Base-by-base conservation (phyloP, 306 rosid genomes). In the Castanea crenata region DNA sequence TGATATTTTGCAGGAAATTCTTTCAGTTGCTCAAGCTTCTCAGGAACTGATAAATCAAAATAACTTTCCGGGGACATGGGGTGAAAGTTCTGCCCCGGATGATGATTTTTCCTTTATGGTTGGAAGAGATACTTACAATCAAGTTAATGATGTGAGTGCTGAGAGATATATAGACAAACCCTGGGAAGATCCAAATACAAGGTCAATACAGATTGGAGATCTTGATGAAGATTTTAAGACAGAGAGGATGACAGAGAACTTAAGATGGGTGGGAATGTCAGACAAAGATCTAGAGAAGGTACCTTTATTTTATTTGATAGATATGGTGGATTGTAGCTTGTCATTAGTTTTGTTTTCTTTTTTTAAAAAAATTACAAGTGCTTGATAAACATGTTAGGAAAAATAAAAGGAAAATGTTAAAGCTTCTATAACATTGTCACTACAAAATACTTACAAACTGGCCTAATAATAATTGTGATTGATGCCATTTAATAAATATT, bases 251-350 rank as follows among this genome's bases (percentile, higher is more conserved):
- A 84, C 81, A 0, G 98, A 94, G 89, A 92, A 94, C 71, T 86
- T 94, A 55, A 88, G 97, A 86, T 94, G 98, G 97, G 83, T 92
- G 34, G 97, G 97, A 74, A 88, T 92, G 93, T 90, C 98, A 4
- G 83, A 74, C 74, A 79, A 88, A 83, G 85, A 85, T 76, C 74
- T 83, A 35, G 89, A 87, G 38, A 87, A 91, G 98, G 98, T 94
- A 91, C 31, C n/a, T 7, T 73, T 5, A 10, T 44, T 13, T 19
- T 49, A 49, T 49, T 11, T 49, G 4, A 49, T 49, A 49, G 16
- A 49, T 49, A 49, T 49, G 54, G 14, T 3, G 15, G 5, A 49
- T 49, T 49, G 41, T 49, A 49, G 3, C 54, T 49, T 49, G 54
- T 49, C 6, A 35, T 35, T 49, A 49, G 13, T 49, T 3, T 49